Evolutionary conservation across 2,329 filamentous ascomycete species (phyloP).

Genomic region (Beauveria scarabaeidicola): DNA sequence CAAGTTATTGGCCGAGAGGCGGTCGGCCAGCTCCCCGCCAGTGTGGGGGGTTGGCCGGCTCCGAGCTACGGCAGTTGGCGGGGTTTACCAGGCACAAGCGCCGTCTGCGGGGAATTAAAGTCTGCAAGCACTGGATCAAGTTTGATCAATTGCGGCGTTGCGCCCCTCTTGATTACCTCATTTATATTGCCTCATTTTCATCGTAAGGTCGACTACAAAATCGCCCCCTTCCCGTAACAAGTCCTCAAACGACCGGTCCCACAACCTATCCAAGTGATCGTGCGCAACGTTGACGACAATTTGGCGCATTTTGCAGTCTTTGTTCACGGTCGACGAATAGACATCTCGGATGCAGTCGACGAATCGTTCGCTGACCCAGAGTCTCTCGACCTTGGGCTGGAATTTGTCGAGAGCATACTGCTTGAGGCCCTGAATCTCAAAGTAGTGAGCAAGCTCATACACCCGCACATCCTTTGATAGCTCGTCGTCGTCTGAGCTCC

Average conservation of each 20-base stretch:
- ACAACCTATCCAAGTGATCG: neutral
- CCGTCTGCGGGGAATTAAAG: neutral
- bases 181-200: no score
- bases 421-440: neutral
- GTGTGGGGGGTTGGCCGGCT: neutral
- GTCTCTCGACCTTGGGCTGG: neutral
- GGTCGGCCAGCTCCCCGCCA: neutral
- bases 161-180: no score
- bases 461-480: neutral
- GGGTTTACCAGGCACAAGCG: neutral
- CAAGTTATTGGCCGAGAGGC: neutral
- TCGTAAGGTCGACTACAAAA: neutral
- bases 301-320: neutral
- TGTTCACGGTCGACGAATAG: neutral
- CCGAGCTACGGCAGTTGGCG: neutral
- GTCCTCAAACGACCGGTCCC: neutral
- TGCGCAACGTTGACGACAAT: neutral
- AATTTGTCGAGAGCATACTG: neutral
- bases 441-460: neutral
- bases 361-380: neutral
- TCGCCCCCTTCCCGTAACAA: neutral
- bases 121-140: neutral
- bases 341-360: neutral
- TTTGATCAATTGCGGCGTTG: no score
- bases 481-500: neutral